A percentile compares a stretch with the other conserved stretches of the same genome.
phyloP scores from a whole-genome alignment of 2,329 filamentous ascomycete genomes.

The Metarhizium humberi region DNA sequence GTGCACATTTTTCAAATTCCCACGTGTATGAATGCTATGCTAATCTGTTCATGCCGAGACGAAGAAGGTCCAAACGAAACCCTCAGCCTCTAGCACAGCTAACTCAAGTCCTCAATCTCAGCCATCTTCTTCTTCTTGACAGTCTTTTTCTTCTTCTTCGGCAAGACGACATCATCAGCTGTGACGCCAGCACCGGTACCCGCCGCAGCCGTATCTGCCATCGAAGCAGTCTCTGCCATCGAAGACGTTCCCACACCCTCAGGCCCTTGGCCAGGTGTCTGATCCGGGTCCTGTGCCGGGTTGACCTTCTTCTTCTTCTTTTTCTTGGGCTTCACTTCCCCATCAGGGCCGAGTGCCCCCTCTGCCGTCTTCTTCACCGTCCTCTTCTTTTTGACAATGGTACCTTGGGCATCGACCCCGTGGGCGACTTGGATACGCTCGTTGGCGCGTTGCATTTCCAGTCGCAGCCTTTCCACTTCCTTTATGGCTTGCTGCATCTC shows the following conservation, averaged over 20 bases:
- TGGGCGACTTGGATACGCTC: conserved; percentile 64
- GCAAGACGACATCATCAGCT: conserved; percentile 19
- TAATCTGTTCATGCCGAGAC: background rate
- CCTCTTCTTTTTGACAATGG: conserved; percentile 60
- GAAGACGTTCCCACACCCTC: background rate
- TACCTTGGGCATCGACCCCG: conserved; percentile 57
- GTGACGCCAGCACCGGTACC: background rate
- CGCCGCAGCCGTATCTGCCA: background rate
- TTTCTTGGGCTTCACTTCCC: conserved; percentile 38
- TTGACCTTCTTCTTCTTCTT: conserved; percentile 32
- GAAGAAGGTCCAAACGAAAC: background rate
- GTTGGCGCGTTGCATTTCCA: conserved; percentile 82
- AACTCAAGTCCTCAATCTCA: conserved; percentile 17
- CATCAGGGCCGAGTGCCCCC: conserved; percentile 12
- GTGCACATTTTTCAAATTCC: no score
- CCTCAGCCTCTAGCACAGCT: no score
- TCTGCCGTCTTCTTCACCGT: conserved; percentile 18
- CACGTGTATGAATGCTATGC: background rate
- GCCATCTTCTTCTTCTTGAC: conserved; percentile 30
- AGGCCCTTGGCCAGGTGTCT: background rate
- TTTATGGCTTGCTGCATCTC: conserved; percentile 85
- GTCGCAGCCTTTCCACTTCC: conserved; percentile 74
- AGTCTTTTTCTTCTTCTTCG: conserved; percentile 38
- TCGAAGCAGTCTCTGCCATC: background rate
- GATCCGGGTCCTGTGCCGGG: background rate